phyloP scores from a whole-genome alignment of 371 early-diverging fungal species.

The Encephalitozoon hellem region DNA sequence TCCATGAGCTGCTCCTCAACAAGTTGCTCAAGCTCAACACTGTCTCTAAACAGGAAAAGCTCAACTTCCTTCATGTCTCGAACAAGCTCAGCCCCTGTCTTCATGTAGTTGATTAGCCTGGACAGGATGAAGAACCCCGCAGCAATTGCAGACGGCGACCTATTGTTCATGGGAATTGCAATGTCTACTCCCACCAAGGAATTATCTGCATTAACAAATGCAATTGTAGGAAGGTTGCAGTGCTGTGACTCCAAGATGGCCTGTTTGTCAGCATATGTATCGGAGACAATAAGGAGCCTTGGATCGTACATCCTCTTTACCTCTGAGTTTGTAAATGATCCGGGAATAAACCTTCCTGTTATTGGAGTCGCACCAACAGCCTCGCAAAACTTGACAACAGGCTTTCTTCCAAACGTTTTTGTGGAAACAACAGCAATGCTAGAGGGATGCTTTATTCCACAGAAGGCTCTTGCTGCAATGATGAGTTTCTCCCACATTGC shows the following conservation, averaged over 20 bases:
- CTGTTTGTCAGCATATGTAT: slow-evolving; percentile 93
- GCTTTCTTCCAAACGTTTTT: slow-evolving; percentile 91
- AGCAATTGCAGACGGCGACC: slow-evolving; percentile 91
- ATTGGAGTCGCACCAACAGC: slow-evolving; percentile 89
- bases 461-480: slow-evolving; percentile 88
- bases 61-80: slow-evolving; percentile 59
- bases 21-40: slow-evolving; percentile 59
- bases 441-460: slow-evolving; percentile 78
- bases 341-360: slow-evolving; percentile 97
- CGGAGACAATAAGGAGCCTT: slow-evolving; percentile 85
- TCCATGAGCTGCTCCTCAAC: slow-evolving; percentile 53
- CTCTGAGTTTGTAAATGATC: slow-evolving; percentile 98
- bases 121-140: slow-evolving; percentile 87
- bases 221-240: slow-evolving; percentile 96
- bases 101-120: slow-evolving; percentile 88
- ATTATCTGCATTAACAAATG: slow-evolving; percentile 90
- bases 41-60: slow-evolving; percentile 60
- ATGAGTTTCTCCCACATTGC: slow-evolving; percentile 98
- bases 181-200: slow-evolving; percentile 83
- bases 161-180: slow-evolving; percentile 98
- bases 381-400: slow-evolving; percentile 89
- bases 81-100: slow-evolving; percentile 65
- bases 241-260: slow-evolving; percentile 91
- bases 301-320: slow-evolving; percentile 95
- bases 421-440: slow-evolving; percentile 86